Evolutionary conservation across 1,284 basidiomycete species (phyloP).

Genomic region (Athelia sp.): DNA sequence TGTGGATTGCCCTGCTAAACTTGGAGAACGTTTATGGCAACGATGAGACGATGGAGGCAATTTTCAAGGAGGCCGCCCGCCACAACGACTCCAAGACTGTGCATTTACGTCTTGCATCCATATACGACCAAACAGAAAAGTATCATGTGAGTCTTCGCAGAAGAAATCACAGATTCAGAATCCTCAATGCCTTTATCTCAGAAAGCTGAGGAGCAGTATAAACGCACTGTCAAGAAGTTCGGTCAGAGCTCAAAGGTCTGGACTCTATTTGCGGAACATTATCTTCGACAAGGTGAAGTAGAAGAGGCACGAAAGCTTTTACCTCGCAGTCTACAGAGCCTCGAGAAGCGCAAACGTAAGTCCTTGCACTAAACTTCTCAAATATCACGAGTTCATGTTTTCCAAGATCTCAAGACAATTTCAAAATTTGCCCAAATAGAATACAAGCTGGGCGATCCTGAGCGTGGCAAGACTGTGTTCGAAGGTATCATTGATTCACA

Average conservation of each 20-base stretch:
- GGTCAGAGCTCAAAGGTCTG: conserved; percentile 88
- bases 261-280: conserved; percentile 83
- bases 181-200: conserved; percentile 23
- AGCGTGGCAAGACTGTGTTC: conserved; percentile 93
- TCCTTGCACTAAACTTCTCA: too few species aligned
- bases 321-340: conserved; percentile 85
- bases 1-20: conserved; percentile 97
- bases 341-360: conserved; percentile 95
- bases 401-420: conserved; percentile 87
- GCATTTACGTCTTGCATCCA: conserved; percentile 79
- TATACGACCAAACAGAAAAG: conserved; percentile 84
- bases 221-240: conserved; percentile 89
- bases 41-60: conserved; percentile 69
- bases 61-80: conserved; percentile 88
- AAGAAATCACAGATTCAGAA: not conserved
- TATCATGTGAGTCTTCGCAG: conserved; percentile 48
- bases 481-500: conserved; percentile 95
- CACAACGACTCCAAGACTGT: conserved; percentile 93
- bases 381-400: conserved; percentile 7
- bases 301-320: conserved; percentile 86
- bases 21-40: conserved; percentile 94
- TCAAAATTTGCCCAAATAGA: conserved; percentile 93
- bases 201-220: conserved; percentile 86
- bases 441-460: conserved; percentile 91
- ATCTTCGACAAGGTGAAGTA: conserved; percentile 64